A percentile compares a stretch with the other conserved stretches of the same genome.
Conservation (phyloP, 805 yeast species). For the Metschnikowia henanensis region DNA sequence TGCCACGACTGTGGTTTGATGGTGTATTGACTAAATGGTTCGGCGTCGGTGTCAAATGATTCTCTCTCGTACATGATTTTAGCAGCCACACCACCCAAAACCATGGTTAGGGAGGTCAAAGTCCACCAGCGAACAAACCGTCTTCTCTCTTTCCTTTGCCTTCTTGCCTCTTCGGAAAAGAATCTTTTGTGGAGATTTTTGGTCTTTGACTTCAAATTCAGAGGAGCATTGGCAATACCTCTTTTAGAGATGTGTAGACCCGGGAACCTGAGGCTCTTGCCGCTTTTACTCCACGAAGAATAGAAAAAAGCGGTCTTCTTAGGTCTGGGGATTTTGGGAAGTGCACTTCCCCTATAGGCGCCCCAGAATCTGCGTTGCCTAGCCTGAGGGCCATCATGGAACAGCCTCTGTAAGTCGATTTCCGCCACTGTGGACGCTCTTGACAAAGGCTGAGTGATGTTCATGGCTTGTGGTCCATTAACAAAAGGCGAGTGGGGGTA, state of each 20-base stretch:
- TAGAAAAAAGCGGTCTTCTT: constrained; percentile 54
- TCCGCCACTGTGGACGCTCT: constrained; percentile 41
- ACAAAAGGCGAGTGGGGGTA: constrained; percentile 25
- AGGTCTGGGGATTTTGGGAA: constrained; percentile 59
- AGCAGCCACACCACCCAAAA: constrained; percentile 55
- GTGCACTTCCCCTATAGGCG: constrained; percentile 31
- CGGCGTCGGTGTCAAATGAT: constrained; percentile 27
- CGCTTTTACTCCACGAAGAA: constrained; percentile 38
- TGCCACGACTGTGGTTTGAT: constrained; percentile 82
- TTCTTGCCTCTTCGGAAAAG: constrained; percentile 44
- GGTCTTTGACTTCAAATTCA: constrained; percentile 35
- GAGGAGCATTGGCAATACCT: constrained; percentile 37
- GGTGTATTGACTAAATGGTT: constrained; percentile 35
- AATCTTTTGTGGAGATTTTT: constrained; percentile 38
- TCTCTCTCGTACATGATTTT: constrained; percentile 39
- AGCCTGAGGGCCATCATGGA: constrained; percentile 13
- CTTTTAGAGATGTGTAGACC: constrained; percentile 28
- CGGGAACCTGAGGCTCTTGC: constrained; percentile 18
- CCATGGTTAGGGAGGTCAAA: constrained; percentile 50
- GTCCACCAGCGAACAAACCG: constrained; percentile 54
- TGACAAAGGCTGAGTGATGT: constrained; percentile 43
- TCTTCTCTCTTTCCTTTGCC: constrained; percentile 38
- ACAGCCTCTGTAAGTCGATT: constrained; percentile 22
- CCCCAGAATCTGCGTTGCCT: constrained; percentile 23
- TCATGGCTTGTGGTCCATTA: constrained; percentile 38